Base-by-base conservation (phyloP, 805 yeast genomes). In the Saturnispora serradocipensis region DNA sequence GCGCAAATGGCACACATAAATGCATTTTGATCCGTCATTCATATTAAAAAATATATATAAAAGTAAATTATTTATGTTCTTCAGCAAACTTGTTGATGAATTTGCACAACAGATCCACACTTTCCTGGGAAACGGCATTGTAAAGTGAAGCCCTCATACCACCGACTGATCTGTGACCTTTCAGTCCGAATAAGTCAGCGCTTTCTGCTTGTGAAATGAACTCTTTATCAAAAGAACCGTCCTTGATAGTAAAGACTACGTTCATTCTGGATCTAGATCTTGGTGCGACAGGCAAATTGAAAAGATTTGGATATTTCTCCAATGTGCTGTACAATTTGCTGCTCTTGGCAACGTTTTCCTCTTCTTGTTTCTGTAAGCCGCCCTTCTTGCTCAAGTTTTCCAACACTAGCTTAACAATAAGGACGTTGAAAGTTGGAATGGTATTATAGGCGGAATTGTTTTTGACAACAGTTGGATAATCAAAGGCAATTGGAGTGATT, bases 151-250 rank as follows among this genome's bases (percentile, higher is more conserved):
- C 90, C 68, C 99, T 83, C 69, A 93, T 85, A 30, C 99, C 99
- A 48, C 98, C 98, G 43, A 91, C 98, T 4, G 96, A 88, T 67
- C 98, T 80, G 69, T 91, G 98, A 42, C 99, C 98, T 70, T 89
- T 87, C 62, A 91, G 75, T 6, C 97, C 98, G 5, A 81, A 72
- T 56, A 93, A 73, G 2, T 78, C 75, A 27, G 67, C 77, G 24
- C 72, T 75, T 42, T 58, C 66, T 3, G 97, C 96, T 46, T 74
- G 81, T 54, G 78, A 72, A 54, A 91, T 62, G 69, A 93, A 93
- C 54, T 77, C 70, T 5, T 76, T 74, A 62, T 90, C 97, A 49
- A 80, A 66, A 3, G 66, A 63, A 3, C 77, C 80, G 49, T 73
- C 76, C 24, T 77, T 74, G 45, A 89, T 67, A 10, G 88, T 88